Evolutionary conservation across 2,329 filamentous ascomycete species (phyloP), one percentile per base, ranked within the genome.

Genomic region (Ophioceras dolichostomum): DNA sequence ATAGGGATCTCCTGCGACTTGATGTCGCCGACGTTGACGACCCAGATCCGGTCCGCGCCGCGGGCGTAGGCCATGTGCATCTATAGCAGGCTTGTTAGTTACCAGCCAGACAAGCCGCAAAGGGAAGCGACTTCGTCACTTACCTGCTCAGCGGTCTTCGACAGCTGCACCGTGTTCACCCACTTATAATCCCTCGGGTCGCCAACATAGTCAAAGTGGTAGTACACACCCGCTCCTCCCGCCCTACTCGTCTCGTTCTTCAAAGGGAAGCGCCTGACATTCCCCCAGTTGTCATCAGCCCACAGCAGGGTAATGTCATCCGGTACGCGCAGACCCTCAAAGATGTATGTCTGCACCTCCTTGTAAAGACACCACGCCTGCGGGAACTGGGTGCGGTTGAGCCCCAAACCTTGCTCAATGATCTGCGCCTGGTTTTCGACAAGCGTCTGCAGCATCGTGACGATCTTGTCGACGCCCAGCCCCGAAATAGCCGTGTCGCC

Each of bases 341-440:
- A 72, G 40, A 78, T 73, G 51, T 84, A 83, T 6, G 71, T 70
- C 55, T 79, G 76, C 2, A 85, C 78, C 51, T 85, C 79, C 50
- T 83, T 83, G 57, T 84, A 85, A 42, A 84, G 57, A 47, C 77
- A 82, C 78, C 79, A 83, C 57, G 78, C 67, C 54, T 83, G 79
- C 5, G 79, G 78, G 1, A 79, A 68, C 2, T 65, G 58, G 4
- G 64, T 54, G 27, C 69, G 61, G 32, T 70, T 55, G 3, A 64
- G 57, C 5, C 44, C 64, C 31, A 79, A 67, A 0, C 79, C 69
- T 3, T 70, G 62, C 16, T 59, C 61, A 31, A 80, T 61, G 40
- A 78, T 76, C 9, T 66, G 51, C 35, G 72, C 65, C 51, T 84
- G 78, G 22, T 72, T 67, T 3, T 61, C 47, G 3, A 83, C 76